Base-by-base conservation (phyloP, 768 basidiomycete genomes). In the Lactarius tabidus region DNA sequence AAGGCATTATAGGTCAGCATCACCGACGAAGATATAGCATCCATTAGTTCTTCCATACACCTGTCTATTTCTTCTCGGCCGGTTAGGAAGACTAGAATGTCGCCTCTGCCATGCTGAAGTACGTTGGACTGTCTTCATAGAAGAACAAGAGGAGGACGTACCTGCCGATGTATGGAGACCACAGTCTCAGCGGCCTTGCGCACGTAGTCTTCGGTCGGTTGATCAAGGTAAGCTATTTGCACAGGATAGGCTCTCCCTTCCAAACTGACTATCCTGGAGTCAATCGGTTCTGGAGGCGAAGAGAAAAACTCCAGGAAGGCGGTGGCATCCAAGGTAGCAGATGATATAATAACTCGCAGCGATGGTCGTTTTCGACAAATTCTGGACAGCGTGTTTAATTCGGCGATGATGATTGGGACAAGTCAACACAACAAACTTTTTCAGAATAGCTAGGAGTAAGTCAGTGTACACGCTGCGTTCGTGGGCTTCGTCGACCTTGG, bases 401-500 rank as follows among this genome's bases (percentile, higher is more conserved):
- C 41, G 17, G 35, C n/a, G n/a, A n/a, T 41, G 5, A 12, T 18
- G 33, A 59, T 26, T 18, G 36, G 28, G 14, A 8, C 14, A 17
- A 41, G 51, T 28, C 35, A 58, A 26, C 41, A 15, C 33, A 33
- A 59, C 60, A 23, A 45, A 95, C 95, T 98, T 98, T 79, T 97
- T 96, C 55, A 99, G 77, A 20, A 98, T 77, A 0, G 96, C 96
- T 1, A 99, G 80, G 2, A 99, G 77, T 12, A 99, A 77, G 74
- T 99, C 97, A 1, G 95, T 98, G 74, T 98, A 96, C n/a, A 93
- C 81, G 71, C 93, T 93, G 38, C 97, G 81, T 73, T 99, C 97
- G 74, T 99, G 97, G 0, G 94, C 97, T 79, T 98, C 97, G 71
- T 99, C 97, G 55, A 99, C 88, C 95, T 96, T 69, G 38, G 17